Percentiles rank a stretch among this genome's conserved stretches.
Evolutionary conservation across 208 protist species (phyloP).

Genomic region (Crithidia bombi): DNA sequence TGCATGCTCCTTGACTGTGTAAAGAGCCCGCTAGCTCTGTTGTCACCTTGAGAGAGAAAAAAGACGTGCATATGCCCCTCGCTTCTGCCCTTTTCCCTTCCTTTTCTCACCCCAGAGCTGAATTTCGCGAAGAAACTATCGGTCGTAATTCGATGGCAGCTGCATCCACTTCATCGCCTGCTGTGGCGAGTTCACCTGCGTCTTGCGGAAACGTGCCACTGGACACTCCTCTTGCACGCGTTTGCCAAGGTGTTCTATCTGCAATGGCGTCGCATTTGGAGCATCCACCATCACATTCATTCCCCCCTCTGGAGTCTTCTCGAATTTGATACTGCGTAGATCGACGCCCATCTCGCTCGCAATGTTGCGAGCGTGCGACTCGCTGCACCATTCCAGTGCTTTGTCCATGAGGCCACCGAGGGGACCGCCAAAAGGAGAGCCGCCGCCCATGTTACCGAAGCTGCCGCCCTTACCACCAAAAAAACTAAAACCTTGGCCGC

Average conservation of each 20-base stretch:
- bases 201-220: constrained; percentile 86
- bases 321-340: constrained; percentile 78
- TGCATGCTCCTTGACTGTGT: neutral
- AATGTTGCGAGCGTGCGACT: constrained; percentile 79
- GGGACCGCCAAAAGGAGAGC: constrained; percentile 41
- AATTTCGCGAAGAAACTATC: constrained; percentile 26
- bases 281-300: constrained; percentile 86
- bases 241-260: constrained; percentile 87
- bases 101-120: too few relatives aligned
- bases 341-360: constrained; percentile 75
- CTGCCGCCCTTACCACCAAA: constrained; percentile 19
- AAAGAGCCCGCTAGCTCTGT: too few relatives aligned
- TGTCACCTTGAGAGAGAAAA: constrained; percentile 8
- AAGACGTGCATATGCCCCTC: neutral
- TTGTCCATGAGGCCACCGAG: constrained; percentile 80
- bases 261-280: constrained; percentile 75
- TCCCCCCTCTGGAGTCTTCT: constrained; percentile 71
- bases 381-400: constrained; percentile 88
- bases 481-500: constrained; percentile 21
- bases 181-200: constrained; percentile 58
- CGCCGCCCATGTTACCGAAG: constrained; percentile 18
- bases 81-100: neutral
- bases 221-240: constrained; percentile 89
- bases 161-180: constrained; percentile 85
- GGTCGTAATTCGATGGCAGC: constrained; percentile 70